Evolutionary conservation across 371 early-diverging fungal species (phyloP).

Genomic region (Mucor velutinosus): DNA sequence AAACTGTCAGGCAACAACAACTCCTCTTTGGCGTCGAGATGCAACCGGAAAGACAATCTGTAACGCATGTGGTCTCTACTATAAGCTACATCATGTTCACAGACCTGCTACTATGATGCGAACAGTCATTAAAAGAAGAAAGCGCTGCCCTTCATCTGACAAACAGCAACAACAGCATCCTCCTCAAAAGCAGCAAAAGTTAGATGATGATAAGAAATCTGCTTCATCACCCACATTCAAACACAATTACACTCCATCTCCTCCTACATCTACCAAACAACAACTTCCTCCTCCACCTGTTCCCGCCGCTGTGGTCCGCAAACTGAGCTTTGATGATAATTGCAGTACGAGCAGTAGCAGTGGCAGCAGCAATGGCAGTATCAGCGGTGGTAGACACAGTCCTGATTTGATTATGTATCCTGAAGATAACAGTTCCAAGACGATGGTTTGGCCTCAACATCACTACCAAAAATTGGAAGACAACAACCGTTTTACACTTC

Average conservation of each 20-base stretch:
- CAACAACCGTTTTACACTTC: neutral
- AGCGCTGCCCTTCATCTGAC: constrained; percentile 30
- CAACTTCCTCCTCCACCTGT: neutral
- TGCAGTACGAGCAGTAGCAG: constrained; percentile 8
- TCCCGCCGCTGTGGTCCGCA: constrained; percentile 5
- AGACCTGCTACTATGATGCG: constrained; percentile 62
- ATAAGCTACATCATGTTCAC: constrained; percentile 68
- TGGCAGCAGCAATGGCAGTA: constrained; percentile 2
- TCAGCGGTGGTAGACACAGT: neutral
- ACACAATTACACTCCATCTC: neutral
- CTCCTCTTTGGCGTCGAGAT: constrained; percentile 83
- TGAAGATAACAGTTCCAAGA: neutral
- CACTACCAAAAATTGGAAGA: constrained; percentile 1
- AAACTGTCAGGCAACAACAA: constrained; percentile 77
- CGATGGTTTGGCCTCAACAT: neutral
- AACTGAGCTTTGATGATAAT: constrained; percentile 21
- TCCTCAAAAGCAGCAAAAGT: neutral
- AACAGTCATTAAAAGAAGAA: constrained; percentile 59
- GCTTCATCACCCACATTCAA: neutral
- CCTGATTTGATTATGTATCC: neutral
- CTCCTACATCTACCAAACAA: neutral
- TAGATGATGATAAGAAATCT: neutral
- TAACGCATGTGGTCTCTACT: constrained; percentile 85
- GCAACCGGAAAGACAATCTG: constrained; percentile 69
- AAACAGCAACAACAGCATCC: constrained; percentile 3